phyloP scores from a whole-genome alignment of 1,284 basidiomycete genomes.

The Malassezia nana region DNA sequence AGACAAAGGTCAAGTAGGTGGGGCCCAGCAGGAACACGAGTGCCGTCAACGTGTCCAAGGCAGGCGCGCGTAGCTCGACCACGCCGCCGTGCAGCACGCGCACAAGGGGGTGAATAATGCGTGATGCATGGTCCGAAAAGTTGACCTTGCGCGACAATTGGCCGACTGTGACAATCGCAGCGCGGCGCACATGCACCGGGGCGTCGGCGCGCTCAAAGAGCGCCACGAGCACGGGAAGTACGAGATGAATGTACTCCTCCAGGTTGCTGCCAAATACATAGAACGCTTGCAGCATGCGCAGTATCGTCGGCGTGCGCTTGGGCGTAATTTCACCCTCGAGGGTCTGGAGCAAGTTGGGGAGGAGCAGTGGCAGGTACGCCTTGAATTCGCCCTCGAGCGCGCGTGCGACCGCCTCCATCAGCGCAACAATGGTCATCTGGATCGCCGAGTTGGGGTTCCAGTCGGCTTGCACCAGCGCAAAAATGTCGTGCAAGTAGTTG shows the following conservation, averaged over 20 bases:
- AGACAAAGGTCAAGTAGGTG: conserved; percentile 93
- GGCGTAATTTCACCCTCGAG: conserved; percentile 53
- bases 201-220: conserved; percentile 78
- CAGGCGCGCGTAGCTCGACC: conserved; percentile 67
- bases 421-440: conserved; percentile 81
- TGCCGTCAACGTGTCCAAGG: conserved; percentile 88
- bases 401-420: conserved; percentile 88
- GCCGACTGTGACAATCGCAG: conserved; percentile 82
- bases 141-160: conserved; percentile 86
- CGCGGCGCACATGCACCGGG: conserved; percentile 66
- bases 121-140: conserved; percentile 95
- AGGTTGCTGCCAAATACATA: conserved; percentile 90
- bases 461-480: conserved; percentile 45
- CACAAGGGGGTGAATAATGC: conserved; percentile 90
- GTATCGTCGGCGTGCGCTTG: conserved; percentile 60
- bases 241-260: conserved; percentile 93
- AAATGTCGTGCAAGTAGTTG: conserved; percentile 53
- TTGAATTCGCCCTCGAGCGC: conserved; percentile 97
- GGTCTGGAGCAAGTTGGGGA: conserved; percentile 76
- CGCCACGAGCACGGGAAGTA: conserved; percentile 87
- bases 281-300: conserved; percentile 84
- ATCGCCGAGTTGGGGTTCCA: conserved; percentile 58
- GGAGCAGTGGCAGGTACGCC: conserved; percentile 82
- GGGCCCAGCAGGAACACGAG: conserved; percentile 85
- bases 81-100: conserved; percentile 73